phyloP scores from a whole-genome alignment of 148 eudicot genomes.

The Simmondsia chinensis region DNA sequence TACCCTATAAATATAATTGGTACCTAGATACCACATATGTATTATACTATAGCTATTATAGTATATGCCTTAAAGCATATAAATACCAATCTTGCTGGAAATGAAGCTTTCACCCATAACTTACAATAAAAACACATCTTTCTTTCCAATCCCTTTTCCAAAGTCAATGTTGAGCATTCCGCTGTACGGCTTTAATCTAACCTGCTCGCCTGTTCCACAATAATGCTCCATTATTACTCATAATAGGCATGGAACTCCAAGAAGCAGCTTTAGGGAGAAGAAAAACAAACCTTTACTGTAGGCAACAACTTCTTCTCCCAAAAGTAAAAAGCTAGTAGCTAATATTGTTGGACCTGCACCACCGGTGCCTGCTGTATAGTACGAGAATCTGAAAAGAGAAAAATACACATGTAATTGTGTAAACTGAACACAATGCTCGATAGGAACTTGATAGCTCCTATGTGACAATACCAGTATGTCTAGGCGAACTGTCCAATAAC shows the following conservation, averaged over 20 bases:
- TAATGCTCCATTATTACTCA: constrained; percentile 8
- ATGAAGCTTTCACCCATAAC: constrained; percentile 11
- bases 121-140: constrained; percentile 88
- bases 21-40: no score
- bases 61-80: no score
- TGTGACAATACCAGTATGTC: no score
- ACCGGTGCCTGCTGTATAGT: constrained; percentile 95
- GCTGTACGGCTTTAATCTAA: constrained; percentile 84
- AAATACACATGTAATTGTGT: no score
- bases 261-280: neutral
- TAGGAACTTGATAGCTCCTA: no score
- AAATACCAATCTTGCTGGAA: neutral
- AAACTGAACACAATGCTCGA: no score
- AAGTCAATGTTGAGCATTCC: constrained; percentile 88
- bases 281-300: constrained; percentile 65
- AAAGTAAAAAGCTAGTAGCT: constrained; percentile 92
- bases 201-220: constrained; percentile 52
- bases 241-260: neutral
- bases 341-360: constrained; percentile 99
- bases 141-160: constrained; percentile 74
- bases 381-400: constrained; percentile 72
- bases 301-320: constrained; percentile 93
- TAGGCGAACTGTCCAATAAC: no score
- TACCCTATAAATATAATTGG: no score
- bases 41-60: no score